Percentiles rank a stretch among this genome's conserved stretches.
phyloP scores from a whole-genome alignment of 306 rosid species.

The Heteromeles arbutifolia region DNA sequence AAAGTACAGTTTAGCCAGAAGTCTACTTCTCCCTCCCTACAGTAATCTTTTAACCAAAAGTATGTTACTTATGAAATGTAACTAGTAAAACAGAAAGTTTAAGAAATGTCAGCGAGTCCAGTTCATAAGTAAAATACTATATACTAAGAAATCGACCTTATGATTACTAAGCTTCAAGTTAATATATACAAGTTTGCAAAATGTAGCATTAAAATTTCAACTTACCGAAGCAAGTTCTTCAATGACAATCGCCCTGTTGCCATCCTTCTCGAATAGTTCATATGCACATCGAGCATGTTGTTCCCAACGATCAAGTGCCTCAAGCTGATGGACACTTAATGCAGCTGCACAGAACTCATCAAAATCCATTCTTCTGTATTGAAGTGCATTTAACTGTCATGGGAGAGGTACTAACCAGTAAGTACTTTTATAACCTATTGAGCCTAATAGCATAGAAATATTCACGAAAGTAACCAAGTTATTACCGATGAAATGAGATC shows the following conservation, averaged over 20 bases:
- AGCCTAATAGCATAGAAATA: slow-evolving; percentile 12
- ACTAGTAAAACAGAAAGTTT: neutral
- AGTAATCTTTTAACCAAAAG: neutral
- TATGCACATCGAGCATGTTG: slow-evolving; percentile 93
- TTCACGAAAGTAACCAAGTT: slow-evolving; percentile 7
- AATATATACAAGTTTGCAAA: neutral
- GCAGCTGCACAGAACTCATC: slow-evolving; percentile 97
- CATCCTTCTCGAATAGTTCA: slow-evolving; percentile 89
- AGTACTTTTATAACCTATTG: slow-evolving; percentile 6
- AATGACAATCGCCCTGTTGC: slow-evolving; percentile 86
- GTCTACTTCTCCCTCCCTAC: neutral
- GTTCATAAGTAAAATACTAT: neutral
- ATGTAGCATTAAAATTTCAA: slow-evolving; percentile 2
- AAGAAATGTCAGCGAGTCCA: neutral
- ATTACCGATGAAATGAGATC: slow-evolving; percentile 77
- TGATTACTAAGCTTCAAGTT: neutral
- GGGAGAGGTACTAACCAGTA: slow-evolving; percentile 17
- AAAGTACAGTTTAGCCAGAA: neutral
- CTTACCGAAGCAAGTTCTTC: slow-evolving; percentile 98
- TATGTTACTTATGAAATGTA: neutral
- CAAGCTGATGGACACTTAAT: slow-evolving; percentile 88
- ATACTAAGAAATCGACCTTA: neutral
- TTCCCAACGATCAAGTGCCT: slow-evolving; percentile 96
- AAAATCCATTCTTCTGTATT: slow-evolving; percentile 97
- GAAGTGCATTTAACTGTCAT: slow-evolving; percentile 79